phyloP scores from a whole-genome alignment of 192 early-diverging fungal genomes.

The Coemansia sp. region DNA sequence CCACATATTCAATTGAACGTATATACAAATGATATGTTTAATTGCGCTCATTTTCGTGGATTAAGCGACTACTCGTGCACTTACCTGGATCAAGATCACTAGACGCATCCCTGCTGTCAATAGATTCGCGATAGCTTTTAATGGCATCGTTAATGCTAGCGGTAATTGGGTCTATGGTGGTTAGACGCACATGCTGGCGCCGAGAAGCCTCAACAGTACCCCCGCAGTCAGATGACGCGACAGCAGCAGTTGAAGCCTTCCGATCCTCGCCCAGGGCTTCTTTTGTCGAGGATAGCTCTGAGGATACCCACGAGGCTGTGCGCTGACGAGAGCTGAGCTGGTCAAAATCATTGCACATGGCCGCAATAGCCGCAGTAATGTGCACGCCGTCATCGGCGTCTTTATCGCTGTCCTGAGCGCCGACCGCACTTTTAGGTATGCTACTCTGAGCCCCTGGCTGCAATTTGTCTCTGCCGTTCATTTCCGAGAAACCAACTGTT shows the following conservation, averaged over 20 bases:
- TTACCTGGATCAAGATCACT: conserved; percentile 38
- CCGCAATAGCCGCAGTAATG: conserved; percentile 15
- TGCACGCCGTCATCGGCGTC: conserved; percentile 1
- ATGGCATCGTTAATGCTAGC: conserved; percentile 20
- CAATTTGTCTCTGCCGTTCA: conserved; percentile 7
- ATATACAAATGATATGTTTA: neutral
- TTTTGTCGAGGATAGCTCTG: conserved; percentile 22
- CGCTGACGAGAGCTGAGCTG: conserved; percentile 26
- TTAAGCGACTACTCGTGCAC: neutral
- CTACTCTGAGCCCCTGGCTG: neutral
- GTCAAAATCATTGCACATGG: conserved; percentile 27
- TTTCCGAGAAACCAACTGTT: conserved; percentile 3
- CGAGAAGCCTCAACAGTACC: neutral
- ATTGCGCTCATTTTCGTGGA: neutral
- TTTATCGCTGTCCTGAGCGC: neutral
- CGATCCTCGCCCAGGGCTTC: conserved; percentile 5
- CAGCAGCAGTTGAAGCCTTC: neutral
- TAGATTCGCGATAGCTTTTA: conserved; percentile 4
- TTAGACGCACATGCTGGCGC: conserved; percentile 30
- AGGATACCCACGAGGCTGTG: conserved; percentile 44
- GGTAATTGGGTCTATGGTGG: conserved; percentile 48
- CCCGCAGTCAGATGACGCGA: neutral
- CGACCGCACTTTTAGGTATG: neutral
- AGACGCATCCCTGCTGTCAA: neutral
- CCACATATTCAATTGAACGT: neutral